phyloP scores from a whole-genome alignment of 495 filamentous ascomycete species.

The Clohesyomyces aquaticus region DNA sequence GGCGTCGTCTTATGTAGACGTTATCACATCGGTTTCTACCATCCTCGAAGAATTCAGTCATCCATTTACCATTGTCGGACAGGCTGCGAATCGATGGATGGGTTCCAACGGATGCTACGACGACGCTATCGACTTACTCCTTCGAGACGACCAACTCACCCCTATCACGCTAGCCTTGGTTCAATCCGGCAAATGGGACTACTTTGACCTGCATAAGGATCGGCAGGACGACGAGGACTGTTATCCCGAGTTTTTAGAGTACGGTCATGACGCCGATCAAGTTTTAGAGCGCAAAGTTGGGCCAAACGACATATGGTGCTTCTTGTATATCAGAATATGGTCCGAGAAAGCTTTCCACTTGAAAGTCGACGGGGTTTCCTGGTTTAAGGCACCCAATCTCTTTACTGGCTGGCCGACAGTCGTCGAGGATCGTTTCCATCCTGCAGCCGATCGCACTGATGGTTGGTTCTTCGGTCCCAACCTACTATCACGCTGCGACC shows the following conservation, averaged over 20 bases:
- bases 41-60: slow-evolving; percentile 10
- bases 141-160: slow-evolving; percentile 10
- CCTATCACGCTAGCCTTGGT: slow-evolving; percentile 12
- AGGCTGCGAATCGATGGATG: slow-evolving; percentile 13
- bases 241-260: slow-evolving; percentile 12
- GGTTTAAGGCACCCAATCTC: slow-evolving; percentile 14
- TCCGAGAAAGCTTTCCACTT: slow-evolving; percentile 14
- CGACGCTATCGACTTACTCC: slow-evolving; percentile 12
- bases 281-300: slow-evolving; percentile 14
- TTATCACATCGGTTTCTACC: slow-evolving; percentile 13
- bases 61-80: slow-evolving; percentile 14
- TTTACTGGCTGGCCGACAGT: slow-evolving; percentile 13
- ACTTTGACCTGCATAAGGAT: slow-evolving; percentile 13
- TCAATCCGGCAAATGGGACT: slow-evolving; percentile 10
- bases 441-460: slow-evolving; percentile 12
- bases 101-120: slow-evolving; percentile 13
- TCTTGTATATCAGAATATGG: slow-evolving; percentile 13
- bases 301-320: slow-evolving; percentile 11
- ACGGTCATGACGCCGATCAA: slow-evolving; percentile 10
- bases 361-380: slow-evolving; percentile 12
- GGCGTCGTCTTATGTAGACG: slow-evolving; percentile 11
- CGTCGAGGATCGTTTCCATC: slow-evolving; percentile 13
- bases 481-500: slow-evolving; percentile 13
- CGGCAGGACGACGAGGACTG: slow-evolving; percentile 11
- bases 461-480: slow-evolving; percentile 13